Evolutionary conservation across 805 yeast species (phyloP).

Genomic region (Candida michaelii): DNA sequence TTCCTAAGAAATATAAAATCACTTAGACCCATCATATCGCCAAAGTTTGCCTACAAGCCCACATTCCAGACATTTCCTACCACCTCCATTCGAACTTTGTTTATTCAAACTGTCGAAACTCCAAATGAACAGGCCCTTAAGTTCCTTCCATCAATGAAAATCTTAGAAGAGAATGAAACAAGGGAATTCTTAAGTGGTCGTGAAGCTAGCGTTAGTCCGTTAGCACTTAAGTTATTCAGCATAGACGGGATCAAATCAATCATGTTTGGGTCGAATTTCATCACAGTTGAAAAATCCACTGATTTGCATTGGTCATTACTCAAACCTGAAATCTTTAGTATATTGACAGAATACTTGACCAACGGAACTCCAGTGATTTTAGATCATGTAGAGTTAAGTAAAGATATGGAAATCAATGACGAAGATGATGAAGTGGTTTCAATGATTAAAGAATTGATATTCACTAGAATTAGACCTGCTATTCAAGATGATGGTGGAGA

Average conservation of each 20-base stretch:
- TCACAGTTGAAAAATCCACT: constrained; percentile 69
- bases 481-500: constrained; percentile 78
- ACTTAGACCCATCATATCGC: neutral
- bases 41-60: neutral
- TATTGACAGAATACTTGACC: constrained; percentile 54
- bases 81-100: constrained; percentile 30
- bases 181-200: constrained; percentile 72
- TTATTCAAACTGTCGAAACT: constrained; percentile 80
- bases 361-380: constrained; percentile 58
- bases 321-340: constrained; percentile 66
- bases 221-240: constrained; percentile 71
- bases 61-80: neutral
- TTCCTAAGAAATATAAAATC: constrained; percentile 2
- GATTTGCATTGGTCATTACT: constrained; percentile 59
- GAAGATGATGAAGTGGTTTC: constrained; percentile 66
- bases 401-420: constrained; percentile 48
- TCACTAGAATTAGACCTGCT: constrained; percentile 71
- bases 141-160: constrained; percentile 71
- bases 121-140: constrained; percentile 87
- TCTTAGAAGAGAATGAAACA: constrained; percentile 64
- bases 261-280: constrained; percentile 80
- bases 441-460: constrained; percentile 68
- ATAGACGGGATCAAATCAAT: constrained; percentile 76
- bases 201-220: constrained; percentile 72
- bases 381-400: constrained; percentile 21